phyloP scores from a whole-genome alignment of 148 eudicot genomes.

The Rhododendron vialii region DNA sequence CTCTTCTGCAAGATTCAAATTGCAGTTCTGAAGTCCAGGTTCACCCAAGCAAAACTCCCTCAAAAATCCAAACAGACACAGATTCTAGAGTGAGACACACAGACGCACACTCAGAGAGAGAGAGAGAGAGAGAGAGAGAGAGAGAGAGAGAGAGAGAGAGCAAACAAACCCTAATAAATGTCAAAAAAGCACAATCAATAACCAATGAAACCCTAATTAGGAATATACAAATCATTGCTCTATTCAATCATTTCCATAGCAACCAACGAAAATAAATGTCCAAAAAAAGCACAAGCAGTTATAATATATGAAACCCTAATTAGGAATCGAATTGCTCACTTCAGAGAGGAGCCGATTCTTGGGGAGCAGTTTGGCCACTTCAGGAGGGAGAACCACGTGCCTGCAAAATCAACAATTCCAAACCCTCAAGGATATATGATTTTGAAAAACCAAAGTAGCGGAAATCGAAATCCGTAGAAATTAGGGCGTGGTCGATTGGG shows the following conservation, averaged over 20 bases:
- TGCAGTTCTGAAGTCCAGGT: too few species aligned
- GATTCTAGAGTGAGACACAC: too few species aligned
- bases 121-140: too few species aligned
- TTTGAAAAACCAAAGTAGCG: neutral
- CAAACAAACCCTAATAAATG: neutral
- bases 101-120: too few species aligned
- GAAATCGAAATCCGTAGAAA: neutral
- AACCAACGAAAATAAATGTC: neutral
- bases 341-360: constrained; percentile 79
- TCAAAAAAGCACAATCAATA: neutral
- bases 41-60: too few species aligned
- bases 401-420: constrained; percentile 24
- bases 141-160: too few species aligned
- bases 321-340: constrained; percentile 18
- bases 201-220: neutral
- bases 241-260: neutral
- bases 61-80: too few species aligned
- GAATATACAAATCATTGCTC: neutral
- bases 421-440: too few species aligned
- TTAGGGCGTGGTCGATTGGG: neutral
- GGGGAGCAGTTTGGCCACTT: constrained; percentile 69
- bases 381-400: constrained; percentile 84
- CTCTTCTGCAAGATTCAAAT: too few species aligned
- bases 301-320: neutral
- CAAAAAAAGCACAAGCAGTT: neutral